phyloP scores from a whole-genome alignment of 352 stramenopile genomes.

The Phytophthora constricta region DNA sequence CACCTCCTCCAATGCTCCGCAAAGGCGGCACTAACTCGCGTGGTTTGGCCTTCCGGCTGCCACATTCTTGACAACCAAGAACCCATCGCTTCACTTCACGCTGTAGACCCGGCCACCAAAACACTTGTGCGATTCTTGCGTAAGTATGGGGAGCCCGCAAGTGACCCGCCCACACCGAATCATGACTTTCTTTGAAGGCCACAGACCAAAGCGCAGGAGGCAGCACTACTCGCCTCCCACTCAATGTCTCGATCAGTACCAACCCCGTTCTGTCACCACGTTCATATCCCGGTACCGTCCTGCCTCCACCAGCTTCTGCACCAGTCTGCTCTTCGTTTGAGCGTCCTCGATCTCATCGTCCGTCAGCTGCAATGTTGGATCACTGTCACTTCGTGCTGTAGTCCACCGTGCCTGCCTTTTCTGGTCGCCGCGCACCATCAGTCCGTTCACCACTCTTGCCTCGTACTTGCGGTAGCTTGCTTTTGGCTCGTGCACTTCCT shows the following conservation, averaged over 20 bases:
- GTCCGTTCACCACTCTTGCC: too few relatives aligned
- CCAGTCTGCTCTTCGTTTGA: background rate
- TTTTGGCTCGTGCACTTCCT: background rate
- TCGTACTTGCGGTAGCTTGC: too few relatives aligned
- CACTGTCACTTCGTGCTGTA: too few relatives aligned
- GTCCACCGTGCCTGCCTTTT: too few relatives aligned
- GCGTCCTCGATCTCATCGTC: background rate
- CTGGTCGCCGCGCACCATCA: background rate
- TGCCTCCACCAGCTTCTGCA: background rate
- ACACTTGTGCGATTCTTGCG: background rate
- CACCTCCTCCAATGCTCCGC: constrained; percentile 18
- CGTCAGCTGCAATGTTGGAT: background rate
- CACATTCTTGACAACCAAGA: too few relatives aligned
- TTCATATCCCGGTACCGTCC: background rate
- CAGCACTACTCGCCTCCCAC: background rate
- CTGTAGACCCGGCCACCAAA: constrained; percentile 8
- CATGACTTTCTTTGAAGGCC: constrained; percentile 1
- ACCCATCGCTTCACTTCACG: constrained; percentile 11
- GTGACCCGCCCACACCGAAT: constrained; percentile 1
- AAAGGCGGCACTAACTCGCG: constrained; percentile 17
- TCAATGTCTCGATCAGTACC: background rate
- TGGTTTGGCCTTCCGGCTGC: constrained; percentile 19
- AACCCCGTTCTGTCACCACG: background rate
- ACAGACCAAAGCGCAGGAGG: background rate
- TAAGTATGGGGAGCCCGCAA: constrained; percentile 2